phyloP scores from a whole-genome alignment of 768 basidiomycete species.

The Tricholoma saponaceum region DNA sequence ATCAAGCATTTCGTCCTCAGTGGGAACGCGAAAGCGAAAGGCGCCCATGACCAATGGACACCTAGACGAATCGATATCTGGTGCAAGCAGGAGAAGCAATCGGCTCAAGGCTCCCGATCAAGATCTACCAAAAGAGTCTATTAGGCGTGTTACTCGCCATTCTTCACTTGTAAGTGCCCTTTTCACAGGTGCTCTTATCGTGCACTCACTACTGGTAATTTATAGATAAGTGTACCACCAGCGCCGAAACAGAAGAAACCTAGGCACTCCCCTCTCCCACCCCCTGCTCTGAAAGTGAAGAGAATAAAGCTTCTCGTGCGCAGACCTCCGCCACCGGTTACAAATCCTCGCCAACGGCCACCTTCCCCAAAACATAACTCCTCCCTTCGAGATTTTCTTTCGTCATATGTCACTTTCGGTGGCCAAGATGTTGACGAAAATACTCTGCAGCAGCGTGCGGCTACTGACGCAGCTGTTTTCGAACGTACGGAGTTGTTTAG shows the following conservation, averaged over 20 bases:
- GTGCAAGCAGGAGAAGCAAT: constrained; percentile 12
- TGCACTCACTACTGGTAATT: not conserved
- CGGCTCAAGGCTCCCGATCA: constrained; percentile 10
- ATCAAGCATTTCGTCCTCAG: not conserved
- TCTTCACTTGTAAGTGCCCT: not conserved
- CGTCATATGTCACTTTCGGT: constrained; percentile 56
- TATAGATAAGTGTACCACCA: not conserved
- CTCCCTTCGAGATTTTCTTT: constrained; percentile 54
- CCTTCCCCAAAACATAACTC: constrained; percentile 44
- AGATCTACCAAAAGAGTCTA: constrained; percentile 3
- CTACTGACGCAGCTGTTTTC: constrained; percentile 29
- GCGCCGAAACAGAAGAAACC: not conserved
- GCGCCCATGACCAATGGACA: not conserved
- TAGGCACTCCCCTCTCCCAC: constrained; percentile 11
- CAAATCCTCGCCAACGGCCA: constrained; percentile 69
- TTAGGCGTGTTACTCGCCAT: constrained; percentile 2
- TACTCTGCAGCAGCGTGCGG: constrained; percentile 16
- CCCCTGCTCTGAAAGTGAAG: constrained; percentile 36
- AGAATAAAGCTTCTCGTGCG: constrained; percentile 69
- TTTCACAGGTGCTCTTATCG: not conserved
- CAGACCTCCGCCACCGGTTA: constrained; percentile 51
- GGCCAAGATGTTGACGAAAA: constrained; percentile 43
- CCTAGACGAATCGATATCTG: constrained; percentile 9
- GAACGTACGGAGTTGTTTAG: constrained; percentile 31
- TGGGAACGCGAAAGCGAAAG: constrained; percentile 10